phyloP scores from a whole-genome alignment of 192 early-diverging fungal genomes.

The Coemansia umbellata region DNA sequence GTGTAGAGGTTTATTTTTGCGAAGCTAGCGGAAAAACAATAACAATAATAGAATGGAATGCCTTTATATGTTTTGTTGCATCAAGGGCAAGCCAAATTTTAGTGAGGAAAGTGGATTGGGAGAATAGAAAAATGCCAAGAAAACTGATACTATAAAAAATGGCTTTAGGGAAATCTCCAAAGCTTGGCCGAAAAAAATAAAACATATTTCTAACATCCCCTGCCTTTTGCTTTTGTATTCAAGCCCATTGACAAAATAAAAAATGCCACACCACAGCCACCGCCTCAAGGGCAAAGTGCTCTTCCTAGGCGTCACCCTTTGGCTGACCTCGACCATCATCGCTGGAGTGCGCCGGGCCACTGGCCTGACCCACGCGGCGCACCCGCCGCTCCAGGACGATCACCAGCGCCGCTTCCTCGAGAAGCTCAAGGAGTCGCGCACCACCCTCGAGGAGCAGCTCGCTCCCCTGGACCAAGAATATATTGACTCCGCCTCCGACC shows the following conservation, averaged over 20 bases:
- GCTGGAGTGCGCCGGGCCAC: constrained; percentile 31
- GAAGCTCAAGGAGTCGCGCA: background rate
- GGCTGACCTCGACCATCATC: constrained; percentile 35
- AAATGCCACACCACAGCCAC: constrained; percentile 11
- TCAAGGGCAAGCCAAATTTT: no score
- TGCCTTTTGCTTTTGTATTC: background rate
- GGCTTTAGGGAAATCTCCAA: background rate
- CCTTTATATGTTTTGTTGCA: no score
- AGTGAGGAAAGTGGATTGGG: background rate
- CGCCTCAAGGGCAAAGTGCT: constrained; percentile 20
- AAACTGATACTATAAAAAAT: background rate
- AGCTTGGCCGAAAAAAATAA: background rate
- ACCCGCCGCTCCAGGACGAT: background rate
- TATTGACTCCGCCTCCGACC: constrained; percentile 7
- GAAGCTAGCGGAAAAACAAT: no score
- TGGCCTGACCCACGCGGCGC: constrained; percentile 25
- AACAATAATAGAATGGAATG: no score
- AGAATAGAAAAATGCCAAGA: constrained; percentile 29
- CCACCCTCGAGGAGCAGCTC: background rate
- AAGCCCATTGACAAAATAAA: background rate
- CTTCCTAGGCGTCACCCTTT: constrained; percentile 27
- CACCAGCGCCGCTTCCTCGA: background rate
- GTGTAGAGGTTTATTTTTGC: no score
- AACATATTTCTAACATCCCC: no score
- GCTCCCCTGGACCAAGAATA: constrained; percentile 21